Evolutionary conservation across 176 grass and related monocot species (phyloP).

Genomic region (Secale cereale): DNA sequence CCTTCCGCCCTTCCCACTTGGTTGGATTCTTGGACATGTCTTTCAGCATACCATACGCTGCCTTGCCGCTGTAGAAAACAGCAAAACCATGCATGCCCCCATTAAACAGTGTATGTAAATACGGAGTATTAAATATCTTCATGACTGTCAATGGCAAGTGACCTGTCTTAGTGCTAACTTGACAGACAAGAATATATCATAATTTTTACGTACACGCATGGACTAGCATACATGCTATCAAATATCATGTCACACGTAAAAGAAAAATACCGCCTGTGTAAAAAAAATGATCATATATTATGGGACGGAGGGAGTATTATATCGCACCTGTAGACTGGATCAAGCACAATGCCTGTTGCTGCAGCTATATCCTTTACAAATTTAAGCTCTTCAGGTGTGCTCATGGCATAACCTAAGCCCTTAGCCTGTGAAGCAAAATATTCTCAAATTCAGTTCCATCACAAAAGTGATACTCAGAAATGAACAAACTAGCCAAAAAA

Average conservation of each 20-base stretch:
- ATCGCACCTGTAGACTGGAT: constrained; percentile 91
- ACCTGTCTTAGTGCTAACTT: neutral
- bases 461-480: neutral
- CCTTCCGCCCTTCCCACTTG: constrained; percentile 70
- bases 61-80: constrained; percentile 73
- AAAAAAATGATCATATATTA: no score
- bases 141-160: no score
- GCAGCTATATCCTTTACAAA: constrained; percentile 86
- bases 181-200: neutral
- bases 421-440: constrained; percentile 59
- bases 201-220: neutral
- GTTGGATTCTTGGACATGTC: constrained; percentile 66
- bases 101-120: neutral
- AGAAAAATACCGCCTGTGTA: no score
- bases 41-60: constrained; percentile 58
- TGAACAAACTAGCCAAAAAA: neutral
- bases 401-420: constrained; percentile 95
- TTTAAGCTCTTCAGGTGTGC: constrained; percentile 82
- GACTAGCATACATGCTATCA: neutral
- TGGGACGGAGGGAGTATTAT: no score
- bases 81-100: neutral
- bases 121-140: neutral
- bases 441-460: neutral
- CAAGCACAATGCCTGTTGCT: constrained; percentile 84
- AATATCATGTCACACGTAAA: neutral